Evolutionary conservation across 768 basidiomycete species (phyloP), one percentile per base, ranked within the genome.

Genomic region (Kwoniella bestiolae): DNA sequence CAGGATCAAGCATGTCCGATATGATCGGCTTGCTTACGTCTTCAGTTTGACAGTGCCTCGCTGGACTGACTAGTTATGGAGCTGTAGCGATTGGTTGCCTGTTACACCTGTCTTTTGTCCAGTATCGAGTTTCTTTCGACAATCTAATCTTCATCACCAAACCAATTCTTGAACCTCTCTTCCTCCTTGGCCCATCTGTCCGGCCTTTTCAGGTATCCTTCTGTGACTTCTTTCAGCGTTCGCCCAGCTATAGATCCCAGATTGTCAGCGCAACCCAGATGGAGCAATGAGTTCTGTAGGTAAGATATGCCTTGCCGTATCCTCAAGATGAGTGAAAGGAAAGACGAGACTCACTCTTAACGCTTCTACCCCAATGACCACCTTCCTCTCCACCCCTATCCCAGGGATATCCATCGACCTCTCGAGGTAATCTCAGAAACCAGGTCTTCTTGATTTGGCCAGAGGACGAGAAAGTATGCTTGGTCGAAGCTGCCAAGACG

Each of bases 311-410:
- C 6, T n/a, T 31, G 14, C 11, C 46, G 23, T 29, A 18, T 41
- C n/a, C 18, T 41, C 38, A 18, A 41, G 12, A 18, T 41, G 38
- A 41, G 38, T 41, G 38, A 41, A 41, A 41, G 4, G 38, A 18
- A 41, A 41, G 38, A 41, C 4, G 38, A 14, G 9, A 63, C 76
- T 66, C 50, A 77, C 76, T 75, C 61, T 77, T 77, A 1, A 77
- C 71, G 55, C 76, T 77, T 34, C 63, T 50, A 21, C 73, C 73
- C 57, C 57, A 75, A 26, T 60, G 51, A 21, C 69, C 69, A 14
- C 73, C 76, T 41, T 77, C 76, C 50, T 77, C 76, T 0, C 76
- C 76, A 0, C 69, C 73, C 29, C 45, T 11, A 44, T 69, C 76
- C 76, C 76, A 77, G 3, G 41, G 41, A 45, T 72, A 71, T 18